Percentiles rank a stretch among this genome's conserved stretches.
phyloP scores from a whole-genome alignment of 129 eudicot species.

The Arctium lappa region DNA sequence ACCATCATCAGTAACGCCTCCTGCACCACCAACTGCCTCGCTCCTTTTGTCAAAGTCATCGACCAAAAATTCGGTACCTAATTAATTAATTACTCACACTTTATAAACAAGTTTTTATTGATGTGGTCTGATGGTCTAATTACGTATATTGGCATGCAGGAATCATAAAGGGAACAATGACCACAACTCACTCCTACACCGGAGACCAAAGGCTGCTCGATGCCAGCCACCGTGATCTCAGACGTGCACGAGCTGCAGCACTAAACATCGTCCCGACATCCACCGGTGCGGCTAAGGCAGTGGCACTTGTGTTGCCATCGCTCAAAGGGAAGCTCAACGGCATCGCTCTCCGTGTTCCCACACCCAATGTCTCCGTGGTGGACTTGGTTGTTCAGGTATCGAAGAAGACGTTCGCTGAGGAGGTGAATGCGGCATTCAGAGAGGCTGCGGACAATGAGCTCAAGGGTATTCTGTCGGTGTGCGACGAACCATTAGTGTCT shows the following conservation, averaged over 20 bases:
- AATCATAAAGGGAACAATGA: slow-evolving; percentile 98
- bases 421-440: slow-evolving; percentile 86
- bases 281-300: slow-evolving; percentile 99
- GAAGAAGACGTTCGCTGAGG: slow-evolving; percentile 95
- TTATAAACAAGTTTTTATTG: too few relatives aligned
- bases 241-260: slow-evolving; percentile 98
- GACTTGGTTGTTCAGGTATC: slow-evolving; percentile 88
- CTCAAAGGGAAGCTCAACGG: slow-evolving; percentile 95
- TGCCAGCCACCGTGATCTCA: slow-evolving; percentile 94
- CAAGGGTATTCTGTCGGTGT: slow-evolving; percentile 69
- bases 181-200: slow-evolving; percentile 99
- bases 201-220: slow-evolving; percentile 99
- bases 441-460: slow-evolving; percentile 80
- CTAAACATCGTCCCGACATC: slow-evolving; percentile 97
- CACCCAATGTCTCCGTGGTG: slow-evolving; percentile 95
- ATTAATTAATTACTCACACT: too few relatives aligned
- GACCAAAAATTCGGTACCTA: slow-evolving; percentile 79
- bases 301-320: slow-evolving; percentile 85
- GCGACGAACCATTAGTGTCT: slow-evolving; percentile 90
- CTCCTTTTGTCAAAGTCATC: slow-evolving; percentile 96
- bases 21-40: slow-evolving; percentile 98
- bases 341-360: slow-evolving; percentile 93
- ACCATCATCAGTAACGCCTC: slow-evolving; percentile 95
- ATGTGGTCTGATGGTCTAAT: too few relatives aligned
- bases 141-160: slow-evolving; percentile 29